Evolutionary conservation across 1,284 basidiomycete species (phyloP), one percentile per base, ranked within the genome.

Genomic region (Coniferiporia weirii): DNA sequence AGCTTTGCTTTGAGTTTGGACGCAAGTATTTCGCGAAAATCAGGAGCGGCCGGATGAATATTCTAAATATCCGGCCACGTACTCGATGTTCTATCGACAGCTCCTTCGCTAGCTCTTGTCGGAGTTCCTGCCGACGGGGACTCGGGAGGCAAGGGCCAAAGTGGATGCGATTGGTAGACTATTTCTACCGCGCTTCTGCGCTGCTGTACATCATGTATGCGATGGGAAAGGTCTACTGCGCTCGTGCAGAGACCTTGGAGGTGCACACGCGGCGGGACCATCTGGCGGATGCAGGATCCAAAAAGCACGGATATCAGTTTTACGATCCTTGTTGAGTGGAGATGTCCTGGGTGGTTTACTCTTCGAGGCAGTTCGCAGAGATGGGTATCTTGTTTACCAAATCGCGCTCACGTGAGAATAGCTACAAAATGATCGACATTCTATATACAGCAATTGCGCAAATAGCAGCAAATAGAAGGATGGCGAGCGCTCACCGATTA

Each of bases 141-240:
- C 12, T 32, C 32, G 43, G 20, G 46, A 13, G 19, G 13, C 7
- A 70, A 63, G 36, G 87, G 87, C 87, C 86, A 89, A 43, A 65
- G 68, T 22, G 75, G 70, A 64, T 87, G 81, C 9, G 83, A 72
- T 9, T 70, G 68, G 67, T 83, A 78, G 10, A 87, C 67, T 12
- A 89, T 72, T 66, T 87, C 82, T 35, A 85, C 52, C 15, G 76
- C 60, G 1, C 79, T 78, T 22, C 75, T 61, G 13, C 78, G 75
- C 6, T 70, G 69, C 56, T 80, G 79, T 13, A 87, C 70, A 54
- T 72, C 76, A 43, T 76, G 72, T 3, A 84, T 72, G 9, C 72
- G 69, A 19, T 67, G 65, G 36, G 66, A 60, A 9, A 71, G 68
- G 36, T 71, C 67, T 54, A 65, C 65, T 40, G 70, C 54, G 48